Evolutionary conservation across 768 basidiomycete species (phyloP).

Genomic region (Cubamyces lactineus): DNA sequence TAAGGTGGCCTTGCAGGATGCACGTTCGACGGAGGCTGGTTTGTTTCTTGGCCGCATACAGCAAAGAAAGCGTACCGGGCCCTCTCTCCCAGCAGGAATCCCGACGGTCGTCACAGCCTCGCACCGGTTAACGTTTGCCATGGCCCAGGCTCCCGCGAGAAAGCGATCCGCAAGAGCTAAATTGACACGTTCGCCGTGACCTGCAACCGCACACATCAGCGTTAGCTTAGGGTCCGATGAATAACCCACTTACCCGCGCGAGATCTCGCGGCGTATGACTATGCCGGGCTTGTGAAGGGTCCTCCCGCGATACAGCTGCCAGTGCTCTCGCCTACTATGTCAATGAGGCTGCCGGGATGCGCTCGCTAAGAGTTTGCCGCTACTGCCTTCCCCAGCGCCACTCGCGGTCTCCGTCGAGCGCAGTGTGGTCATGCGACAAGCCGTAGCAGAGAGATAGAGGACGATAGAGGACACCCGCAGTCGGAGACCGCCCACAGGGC

Average conservation of each 20-base stretch:
- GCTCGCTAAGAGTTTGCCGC: not conserved
- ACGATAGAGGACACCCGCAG: too few relatives aligned
- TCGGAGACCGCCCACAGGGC: conserved; percentile 4
- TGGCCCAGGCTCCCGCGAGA: conserved; percentile 8
- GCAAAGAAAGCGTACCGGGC: conserved; percentile 1
- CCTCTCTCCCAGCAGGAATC: not conserved
- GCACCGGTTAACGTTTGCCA: not conserved
- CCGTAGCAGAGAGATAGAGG: too few relatives aligned
- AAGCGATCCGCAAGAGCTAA: conserved; percentile 8
- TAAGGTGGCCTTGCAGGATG: not conserved
- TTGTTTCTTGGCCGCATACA: not conserved
- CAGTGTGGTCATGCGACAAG: not conserved
- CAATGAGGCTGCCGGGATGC: not conserved
- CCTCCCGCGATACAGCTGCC: conserved; percentile 11
- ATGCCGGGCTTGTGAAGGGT: conserved; percentile 5
- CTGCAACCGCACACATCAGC: not conserved
- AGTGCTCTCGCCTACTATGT: conserved; percentile 6
- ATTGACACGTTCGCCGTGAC: conserved; percentile 9
- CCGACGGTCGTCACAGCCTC: conserved; percentile 9
- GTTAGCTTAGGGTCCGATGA: not conserved
- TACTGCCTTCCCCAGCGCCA: not conserved
- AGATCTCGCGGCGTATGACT: conserved; percentile 14
- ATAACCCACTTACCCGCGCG: not conserved
- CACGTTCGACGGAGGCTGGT: conserved; percentile 1
- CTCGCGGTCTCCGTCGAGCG: not conserved